Evolutionary conservation across 345 rosid species (phyloP), one percentile per base, ranked within the genome.

Genomic region (Populus ilicifolia): DNA sequence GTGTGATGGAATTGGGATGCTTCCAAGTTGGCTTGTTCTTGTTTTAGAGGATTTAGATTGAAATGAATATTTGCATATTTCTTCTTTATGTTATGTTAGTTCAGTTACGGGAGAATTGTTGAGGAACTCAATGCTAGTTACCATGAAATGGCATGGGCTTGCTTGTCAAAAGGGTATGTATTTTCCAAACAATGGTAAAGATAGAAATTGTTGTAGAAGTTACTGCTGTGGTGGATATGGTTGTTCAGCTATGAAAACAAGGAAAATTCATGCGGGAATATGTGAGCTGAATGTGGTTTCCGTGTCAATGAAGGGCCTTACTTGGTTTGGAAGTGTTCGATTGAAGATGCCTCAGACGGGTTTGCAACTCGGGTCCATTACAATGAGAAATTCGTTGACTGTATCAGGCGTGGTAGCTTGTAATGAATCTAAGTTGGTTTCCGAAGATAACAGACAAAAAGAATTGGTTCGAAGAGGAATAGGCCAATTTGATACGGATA

Each of bases 41-140:
- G 16, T 52, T 59, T 5, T 63, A 67, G 52, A 23, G 50, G 13
- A n/a, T 33, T 67, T 41, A 5, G n/a, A 61, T 43, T 59, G 44
- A 61, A 77, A 16, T 52, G 50, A 48, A 65, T 33, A 21, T 20
- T 63, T 5, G 1, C 67, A n/a, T 13, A 63, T 63, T 63, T 29
- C 30, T 1, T 8, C 3, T 48, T 8, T 65, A 20, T 8, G 27
- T 13, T 17, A 38, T 54, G 38, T 30, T 54, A 33, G 70, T 72
- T 54, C 52, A 14, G 67, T 70, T 61, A 78, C 80, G 89, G 78
- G 71, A 46, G 89, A 83, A 63, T 21, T 83, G 1, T 79, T 71
- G 81, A 78, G 80, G 70, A 82, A 71, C 74, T 78, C 81, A 64
- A 66, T 78, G 59, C 80, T 85, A 43, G 67, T 73, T 80, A 68